Percentiles rank a stretch among this genome's conserved stretches.
phyloP scores from a whole-genome alignment of 345 rosid genomes.

The Gossypium rotundifolium region DNA sequence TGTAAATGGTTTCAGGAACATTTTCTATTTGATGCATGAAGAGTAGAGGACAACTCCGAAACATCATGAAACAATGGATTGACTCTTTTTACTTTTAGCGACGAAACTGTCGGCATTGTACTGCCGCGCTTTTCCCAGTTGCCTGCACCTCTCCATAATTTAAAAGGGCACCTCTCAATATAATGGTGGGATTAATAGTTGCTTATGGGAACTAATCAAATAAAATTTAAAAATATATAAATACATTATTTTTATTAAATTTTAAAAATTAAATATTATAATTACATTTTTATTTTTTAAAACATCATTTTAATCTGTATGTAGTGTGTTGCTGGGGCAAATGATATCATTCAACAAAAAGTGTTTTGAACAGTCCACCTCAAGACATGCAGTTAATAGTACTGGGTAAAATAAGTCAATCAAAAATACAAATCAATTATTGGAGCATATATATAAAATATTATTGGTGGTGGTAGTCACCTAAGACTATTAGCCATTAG shows the following conservation, averaged over 20 bases:
- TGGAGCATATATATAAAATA: neutral
- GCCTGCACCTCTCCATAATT: neutral
- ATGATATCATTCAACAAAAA: neutral
- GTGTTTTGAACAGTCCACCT: neutral
- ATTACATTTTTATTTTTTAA: neutral
- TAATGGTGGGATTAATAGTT: no score
- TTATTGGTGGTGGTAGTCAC: neutral
- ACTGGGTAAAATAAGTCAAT: no score
- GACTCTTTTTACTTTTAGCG: neutral
- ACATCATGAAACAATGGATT: slow-evolving; percentile 6
- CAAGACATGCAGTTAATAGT: neutral
- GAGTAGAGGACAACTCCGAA: slow-evolving; percentile 1
- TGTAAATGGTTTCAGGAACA: no score
- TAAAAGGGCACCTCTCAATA: no score
- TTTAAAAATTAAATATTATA: neutral
- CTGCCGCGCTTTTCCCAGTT: neutral
- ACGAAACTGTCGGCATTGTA: slow-evolving; percentile 7
- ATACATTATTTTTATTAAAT: neutral
- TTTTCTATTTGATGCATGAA: neutral
- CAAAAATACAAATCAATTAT: neutral
- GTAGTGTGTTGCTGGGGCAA: neutral
- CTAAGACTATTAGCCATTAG: neutral
- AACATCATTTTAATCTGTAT: neutral
- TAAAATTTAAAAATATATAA: neutral
- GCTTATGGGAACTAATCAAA: no score